Percentiles rank a stretch among this genome's conserved stretches.
Conservation (phyloP, 768 basidiomycete genomes). For the Pleurotus eryngii region DNA sequence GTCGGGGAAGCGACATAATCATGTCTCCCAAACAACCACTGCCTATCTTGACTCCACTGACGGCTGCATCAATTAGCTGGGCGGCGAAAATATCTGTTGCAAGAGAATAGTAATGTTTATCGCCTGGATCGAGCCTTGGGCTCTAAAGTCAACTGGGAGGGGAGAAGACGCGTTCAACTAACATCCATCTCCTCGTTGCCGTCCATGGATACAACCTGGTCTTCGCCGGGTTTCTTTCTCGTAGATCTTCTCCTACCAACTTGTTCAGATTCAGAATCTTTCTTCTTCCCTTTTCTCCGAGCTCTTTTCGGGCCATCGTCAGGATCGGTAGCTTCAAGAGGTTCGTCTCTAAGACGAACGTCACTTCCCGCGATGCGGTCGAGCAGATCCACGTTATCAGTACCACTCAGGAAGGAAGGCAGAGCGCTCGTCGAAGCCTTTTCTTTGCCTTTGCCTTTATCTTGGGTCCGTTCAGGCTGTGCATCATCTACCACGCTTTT, state of each 20-base stretch:
- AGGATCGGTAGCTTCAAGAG: not conserved
- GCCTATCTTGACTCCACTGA: not conserved
- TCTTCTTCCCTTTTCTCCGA: not conserved
- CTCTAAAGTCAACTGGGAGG: too few species aligned
- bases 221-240: slow-evolving; percentile 2
- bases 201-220: not conserved
- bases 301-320: not conserved
- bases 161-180: not conserved
- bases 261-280: not conserved
- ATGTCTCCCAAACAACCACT: too few species aligned
- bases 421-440: slow-evolving; percentile 1
- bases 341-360: slow-evolving; percentile 9
- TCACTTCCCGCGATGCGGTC: slow-evolving; percentile 28
- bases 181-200: not conserved
- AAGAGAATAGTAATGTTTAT: too few species aligned
- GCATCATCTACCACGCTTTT: slow-evolving; percentile 14
- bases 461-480: slow-evolving; percentile 1
- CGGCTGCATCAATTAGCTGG: not conserved
- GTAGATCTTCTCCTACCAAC: slow-evolving; percentile 10
- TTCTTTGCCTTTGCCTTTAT: slow-evolving; percentile 11
- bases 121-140: too few species aligned
- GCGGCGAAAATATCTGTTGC: too few species aligned
- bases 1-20: too few species aligned
- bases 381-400: slow-evolving; percentile 12
- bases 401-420: slow-evolving; percentile 7